phyloP scores from a whole-genome alignment of 2,329 filamentous ascomycete genomes.

The Aspergillus flavus region DNA sequence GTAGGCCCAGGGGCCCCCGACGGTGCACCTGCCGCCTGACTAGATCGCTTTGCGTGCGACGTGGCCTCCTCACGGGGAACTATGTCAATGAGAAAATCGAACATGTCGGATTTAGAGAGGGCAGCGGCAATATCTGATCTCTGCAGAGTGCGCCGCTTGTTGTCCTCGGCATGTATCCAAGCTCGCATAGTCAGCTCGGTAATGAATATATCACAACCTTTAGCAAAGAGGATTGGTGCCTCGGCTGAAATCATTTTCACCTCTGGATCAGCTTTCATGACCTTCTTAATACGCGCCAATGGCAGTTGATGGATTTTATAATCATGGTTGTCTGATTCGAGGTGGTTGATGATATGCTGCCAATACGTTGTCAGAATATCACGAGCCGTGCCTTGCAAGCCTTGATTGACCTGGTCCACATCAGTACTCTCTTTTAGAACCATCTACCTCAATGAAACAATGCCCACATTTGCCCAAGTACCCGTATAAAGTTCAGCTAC shows the following conservation, averaged over 20 bases:
- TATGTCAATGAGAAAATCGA: conserved; percentile 98
- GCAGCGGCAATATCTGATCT: conserved; percentile 95
- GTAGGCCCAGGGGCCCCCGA: conserved; percentile 48
- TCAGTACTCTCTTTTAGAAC: conserved; percentile 24
- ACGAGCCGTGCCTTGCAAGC: conserved; percentile 86
- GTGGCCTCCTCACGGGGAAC: conserved; percentile 93
- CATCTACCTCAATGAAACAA: neutral
- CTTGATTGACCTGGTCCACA: conserved; percentile 79
- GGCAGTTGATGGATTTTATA: conserved; percentile 98
- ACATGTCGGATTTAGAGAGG: conserved; percentile 98
- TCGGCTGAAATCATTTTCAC: conserved; percentile 99
- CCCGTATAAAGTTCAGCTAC: conserved; percentile 88
- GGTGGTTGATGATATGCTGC: conserved; percentile 96
- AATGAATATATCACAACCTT: conserved; percentile 99
- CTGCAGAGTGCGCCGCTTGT: conserved; percentile 93
- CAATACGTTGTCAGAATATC: conserved; percentile 98
- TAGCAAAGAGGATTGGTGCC: conserved; percentile 95
- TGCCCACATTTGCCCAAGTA: conserved; percentile 86
- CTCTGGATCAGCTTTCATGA: conserved; percentile 99
- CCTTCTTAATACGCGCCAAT: conserved; percentile 98
- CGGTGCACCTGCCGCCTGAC: conserved; percentile 50
- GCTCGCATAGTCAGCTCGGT: conserved; percentile 98
- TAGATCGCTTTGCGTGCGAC: conserved; percentile 77
- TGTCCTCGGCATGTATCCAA: conserved; percentile 99
- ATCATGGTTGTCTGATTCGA: conserved; percentile 93